Evolutionary conservation across 768 basidiomycete genomes (phyloP).

Genomic region (Brasilioporus rufonigricans): DNA sequence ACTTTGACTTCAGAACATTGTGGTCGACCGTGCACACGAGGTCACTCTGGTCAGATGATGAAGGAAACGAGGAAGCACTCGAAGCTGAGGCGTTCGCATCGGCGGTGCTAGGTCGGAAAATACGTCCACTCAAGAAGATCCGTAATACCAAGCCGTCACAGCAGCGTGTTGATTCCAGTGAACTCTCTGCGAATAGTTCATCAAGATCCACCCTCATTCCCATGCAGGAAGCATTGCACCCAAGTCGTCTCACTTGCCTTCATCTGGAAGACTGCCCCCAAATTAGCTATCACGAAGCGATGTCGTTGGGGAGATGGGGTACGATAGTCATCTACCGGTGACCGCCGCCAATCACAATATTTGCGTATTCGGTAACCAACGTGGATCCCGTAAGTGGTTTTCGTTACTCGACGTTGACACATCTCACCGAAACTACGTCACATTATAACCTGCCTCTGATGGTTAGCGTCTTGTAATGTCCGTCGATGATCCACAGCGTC

Average conservation of each 20-base stretch:
- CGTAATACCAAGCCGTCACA: conserved; percentile 14
- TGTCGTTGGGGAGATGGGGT: conserved; percentile 39
- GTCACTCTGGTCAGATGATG: conserved; percentile 13
- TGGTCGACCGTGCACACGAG: conserved; percentile 38
- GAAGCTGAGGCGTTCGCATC: conserved; percentile 24
- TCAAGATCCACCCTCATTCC: conserved; percentile 36
- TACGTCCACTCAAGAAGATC: conserved; percentile 38
- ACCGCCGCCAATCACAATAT: conserved; percentile 1
- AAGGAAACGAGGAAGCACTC: conserved; percentile 13
- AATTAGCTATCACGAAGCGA: conserved; percentile 38
- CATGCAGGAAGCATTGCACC: conserved; percentile 35
- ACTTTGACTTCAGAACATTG: conserved; percentile 39
- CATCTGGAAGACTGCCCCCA: conserved; percentile 41
- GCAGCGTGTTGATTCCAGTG: conserved; percentile 12
- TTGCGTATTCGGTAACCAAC: conserved; percentile 5
- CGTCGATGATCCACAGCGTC: conserved; percentile 21
- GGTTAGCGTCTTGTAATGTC: conserved; percentile 22
- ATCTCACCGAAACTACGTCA: conserved; percentile 17
- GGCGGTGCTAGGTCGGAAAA: conserved; percentile 27
- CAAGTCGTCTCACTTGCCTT: conserved; percentile 39
- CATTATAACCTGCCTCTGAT: conserved; percentile 14
- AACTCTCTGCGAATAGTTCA: conserved; percentile 13
- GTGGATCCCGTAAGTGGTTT: conserved; percentile 23
- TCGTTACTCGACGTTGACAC: conserved; percentile 8
- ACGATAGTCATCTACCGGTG: conserved; percentile 25